Conservation (phyloP, 2,329 filamentous ascomycete species). For the Fusarium xyrophilum region DNA sequence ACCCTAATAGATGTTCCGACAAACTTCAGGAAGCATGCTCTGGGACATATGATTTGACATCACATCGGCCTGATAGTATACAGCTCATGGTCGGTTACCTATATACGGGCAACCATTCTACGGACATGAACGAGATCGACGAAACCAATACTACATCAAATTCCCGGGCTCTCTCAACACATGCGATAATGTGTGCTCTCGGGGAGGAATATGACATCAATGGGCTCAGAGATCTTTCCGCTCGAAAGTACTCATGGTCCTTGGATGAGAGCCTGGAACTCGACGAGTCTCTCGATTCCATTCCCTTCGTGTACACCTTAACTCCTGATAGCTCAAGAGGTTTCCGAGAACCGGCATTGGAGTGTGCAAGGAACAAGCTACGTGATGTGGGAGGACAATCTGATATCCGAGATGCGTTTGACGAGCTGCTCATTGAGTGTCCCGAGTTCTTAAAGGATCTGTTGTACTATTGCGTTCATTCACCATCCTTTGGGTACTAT, state of each 20-base stretch:
- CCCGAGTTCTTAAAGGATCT: conserved; percentile 23
- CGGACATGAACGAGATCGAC: fast-evolving
- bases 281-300: conserved; percentile 1
- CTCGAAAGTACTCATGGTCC: conserved; percentile 7
- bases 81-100: conserved; percentile 26
- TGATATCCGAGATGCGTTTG: background rate
- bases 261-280: background rate
- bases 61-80: conserved; percentile 7
- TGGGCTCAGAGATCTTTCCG: background rate
- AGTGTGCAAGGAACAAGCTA: background rate
- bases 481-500: background rate
- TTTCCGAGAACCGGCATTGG: background rate
- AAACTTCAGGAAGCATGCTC: conserved; percentile 1
- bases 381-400: background rate
- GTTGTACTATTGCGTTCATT: background rate
- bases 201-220: conserved; percentile 27
- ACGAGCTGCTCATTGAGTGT: background rate
- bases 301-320: conserved; percentile 7
- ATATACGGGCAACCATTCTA: conserved; percentile 16
- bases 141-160: fast-evolving
- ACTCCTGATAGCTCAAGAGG: background rate
- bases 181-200: conserved; percentile 13
- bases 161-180: background rate
- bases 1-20: too few relatives aligned
- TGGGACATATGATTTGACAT: conserved; percentile 4